Conservation (phyloP, 2,329 filamentous ascomycete genomes). For the Talaromyces sp. region DNA sequence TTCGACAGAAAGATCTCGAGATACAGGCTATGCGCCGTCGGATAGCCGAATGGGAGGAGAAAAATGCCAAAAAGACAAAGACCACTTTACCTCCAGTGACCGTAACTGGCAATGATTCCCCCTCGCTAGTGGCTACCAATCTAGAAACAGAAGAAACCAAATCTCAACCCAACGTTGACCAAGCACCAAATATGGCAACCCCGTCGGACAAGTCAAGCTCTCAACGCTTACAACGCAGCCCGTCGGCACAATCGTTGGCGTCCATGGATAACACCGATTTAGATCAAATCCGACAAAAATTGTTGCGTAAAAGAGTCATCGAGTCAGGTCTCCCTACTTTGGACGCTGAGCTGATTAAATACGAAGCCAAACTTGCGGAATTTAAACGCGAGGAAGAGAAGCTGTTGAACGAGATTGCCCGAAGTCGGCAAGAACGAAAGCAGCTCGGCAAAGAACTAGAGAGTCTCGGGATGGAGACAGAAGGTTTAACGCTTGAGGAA, state of each 20-base stretch:
- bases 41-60: constrained; percentile 46
- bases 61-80: constrained; percentile 30
- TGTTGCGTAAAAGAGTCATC: constrained; percentile 45
- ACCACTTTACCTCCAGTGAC: constrained; percentile 29
- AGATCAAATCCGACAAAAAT: constrained; percentile 33
- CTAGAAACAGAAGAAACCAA: not conserved
- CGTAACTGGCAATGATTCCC: not conserved
- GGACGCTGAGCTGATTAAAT: constrained; percentile 41
- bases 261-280: constrained; percentile 21
- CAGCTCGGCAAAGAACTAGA: constrained; percentile 47
- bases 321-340: constrained; percentile 43
- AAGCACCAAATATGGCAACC: not conserved
- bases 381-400: constrained; percentile 35
- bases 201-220: not conserved
- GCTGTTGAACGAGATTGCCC: constrained; percentile 43
- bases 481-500: constrained; percentile 42
- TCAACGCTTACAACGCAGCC: constrained; percentile 15
- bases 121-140: not conserved
- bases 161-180: constrained; percentile 7
- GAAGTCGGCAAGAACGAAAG: constrained; percentile 39
- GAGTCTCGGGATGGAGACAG: constrained; percentile 44
- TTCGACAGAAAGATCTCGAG: constrained; percentile 46
- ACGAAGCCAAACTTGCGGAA: constrained; percentile 29
- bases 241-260: constrained; percentile 19
- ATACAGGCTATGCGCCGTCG: constrained; percentile 45